Conservation (phyloP, 345 rosid species). For the Hypericum perforatum region DNA sequence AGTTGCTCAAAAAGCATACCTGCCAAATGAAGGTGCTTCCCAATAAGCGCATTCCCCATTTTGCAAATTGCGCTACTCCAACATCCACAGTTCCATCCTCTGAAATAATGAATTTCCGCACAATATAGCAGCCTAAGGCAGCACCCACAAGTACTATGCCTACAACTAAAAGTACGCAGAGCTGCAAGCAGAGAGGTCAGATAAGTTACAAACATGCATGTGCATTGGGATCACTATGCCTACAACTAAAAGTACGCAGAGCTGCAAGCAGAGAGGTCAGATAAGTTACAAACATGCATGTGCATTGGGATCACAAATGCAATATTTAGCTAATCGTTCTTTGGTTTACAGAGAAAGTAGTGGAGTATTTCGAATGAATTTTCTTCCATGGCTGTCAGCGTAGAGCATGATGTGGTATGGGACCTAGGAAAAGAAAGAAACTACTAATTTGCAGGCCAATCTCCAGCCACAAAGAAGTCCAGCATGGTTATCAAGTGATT, state of each 20-base stretch:
- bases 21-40: constrained; percentile 66
- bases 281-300: neutral
- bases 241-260: too few species aligned
- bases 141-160: constrained; percentile 80
- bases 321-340: too few species aligned
- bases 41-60: constrained; percentile 79
- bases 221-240: neutral
- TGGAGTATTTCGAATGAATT: too few species aligned
- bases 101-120: constrained; percentile 67
- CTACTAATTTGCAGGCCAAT: too few species aligned
- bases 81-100: constrained; percentile 75
- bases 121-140: constrained; percentile 90
- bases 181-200: constrained; percentile 29
- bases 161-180: constrained; percentile 49
- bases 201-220: neutral
- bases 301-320: neutral
- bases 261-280: constrained; percentile 3
- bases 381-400: too few species aligned
- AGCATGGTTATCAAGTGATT: too few species aligned
- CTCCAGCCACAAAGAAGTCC: too few species aligned
- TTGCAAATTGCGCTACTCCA: constrained; percentile 77
- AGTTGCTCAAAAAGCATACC: constrained; percentile 25
- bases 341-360: too few species aligned
- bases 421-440: too few species aligned
- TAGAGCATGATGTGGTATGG: too few species aligned